Evolutionary conservation across 441 rosid species (phyloP).

Genomic region (Arabidopsis hybrid): DNA sequence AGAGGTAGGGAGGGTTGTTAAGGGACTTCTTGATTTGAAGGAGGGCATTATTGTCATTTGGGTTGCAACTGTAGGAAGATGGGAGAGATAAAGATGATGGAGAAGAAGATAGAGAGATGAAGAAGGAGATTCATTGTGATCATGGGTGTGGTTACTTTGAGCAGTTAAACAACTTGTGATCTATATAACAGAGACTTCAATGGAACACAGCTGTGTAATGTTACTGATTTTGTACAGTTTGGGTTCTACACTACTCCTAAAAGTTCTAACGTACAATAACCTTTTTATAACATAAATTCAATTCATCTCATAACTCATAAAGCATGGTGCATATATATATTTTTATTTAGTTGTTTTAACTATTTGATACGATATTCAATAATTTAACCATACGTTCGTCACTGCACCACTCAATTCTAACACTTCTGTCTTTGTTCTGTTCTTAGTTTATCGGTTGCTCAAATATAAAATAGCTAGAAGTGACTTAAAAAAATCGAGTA

Average conservation of each 20-base stretch:
- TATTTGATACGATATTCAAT: not conserved
- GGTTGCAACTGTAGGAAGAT: constrained; percentile 49
- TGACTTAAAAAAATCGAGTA: too few relatives aligned
- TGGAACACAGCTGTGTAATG: constrained; percentile 30
- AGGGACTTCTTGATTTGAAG: constrained; percentile 59
- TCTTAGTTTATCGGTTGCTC: not conserved
- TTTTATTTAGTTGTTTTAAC: too few relatives aligned
- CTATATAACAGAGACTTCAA: constrained; percentile 3
- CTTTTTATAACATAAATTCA: not conserved
- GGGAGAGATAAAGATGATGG: constrained; percentile 35
- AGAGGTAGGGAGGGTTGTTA: constrained; percentile 63
- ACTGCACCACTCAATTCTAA: not conserved
- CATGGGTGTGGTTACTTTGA: not conserved
- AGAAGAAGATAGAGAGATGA: constrained; percentile 37
- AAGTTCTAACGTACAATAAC: constrained; percentile 18
- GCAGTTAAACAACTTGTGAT: not conserved
- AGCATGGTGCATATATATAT: not conserved
- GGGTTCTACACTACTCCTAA: constrained; percentile 11
- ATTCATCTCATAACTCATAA: not conserved
- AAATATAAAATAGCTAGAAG: not conserved
- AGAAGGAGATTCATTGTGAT: constrained; percentile 37
- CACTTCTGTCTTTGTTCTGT: not conserved
- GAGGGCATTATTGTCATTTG: constrained; percentile 59
- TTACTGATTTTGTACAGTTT: constrained; percentile 10
- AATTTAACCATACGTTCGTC: not conserved